Percentiles rank a stretch among this genome's conserved stretches.
These are phyloP conservation scores for Balakata baccata DNA, from an alignment of 345 rosid species.

Conservation along the genomic window DNA sequence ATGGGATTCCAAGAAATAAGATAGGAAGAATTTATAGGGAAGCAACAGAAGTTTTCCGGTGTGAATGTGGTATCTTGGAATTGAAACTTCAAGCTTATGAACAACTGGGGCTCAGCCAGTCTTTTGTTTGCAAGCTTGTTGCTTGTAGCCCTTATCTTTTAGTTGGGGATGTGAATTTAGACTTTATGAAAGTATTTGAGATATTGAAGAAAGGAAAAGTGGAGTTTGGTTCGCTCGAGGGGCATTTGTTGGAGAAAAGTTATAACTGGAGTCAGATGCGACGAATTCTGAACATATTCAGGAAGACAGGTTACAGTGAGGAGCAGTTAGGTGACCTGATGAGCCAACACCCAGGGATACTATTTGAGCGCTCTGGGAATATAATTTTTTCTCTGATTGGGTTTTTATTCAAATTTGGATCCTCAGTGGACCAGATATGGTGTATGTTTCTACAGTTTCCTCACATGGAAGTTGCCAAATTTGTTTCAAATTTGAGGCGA, in stretches of 20 bases:
- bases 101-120: slow-evolving; percentile 51
- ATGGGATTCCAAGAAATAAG: slow-evolving; percentile 54
- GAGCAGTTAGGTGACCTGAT: slow-evolving; percentile 51
- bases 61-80: slow-evolving; percentile 46
- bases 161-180: slow-evolving; percentile 45
- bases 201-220: slow-evolving; percentile 44
- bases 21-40: slow-evolving; percentile 59
- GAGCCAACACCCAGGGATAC: slow-evolving; percentile 47
- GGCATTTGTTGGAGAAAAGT: slow-evolving; percentile 33
- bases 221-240: slow-evolving; percentile 50
- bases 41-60: slow-evolving; percentile 51
- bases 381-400: slow-evolving; percentile 41
- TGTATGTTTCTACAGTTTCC: slow-evolving; percentile 56
- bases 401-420: slow-evolving; percentile 58
- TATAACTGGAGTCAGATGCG: slow-evolving; percentile 59
- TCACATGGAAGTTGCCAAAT: slow-evolving; percentile 37
- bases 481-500: slow-evolving; percentile 49
- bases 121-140: slow-evolving; percentile 41
- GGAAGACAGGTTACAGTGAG: slow-evolving; percentile 28
- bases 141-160: slow-evolving; percentile 51
- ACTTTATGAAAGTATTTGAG: slow-evolving; percentile 48
- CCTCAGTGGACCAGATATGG: slow-evolving; percentile 36
- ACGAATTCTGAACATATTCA: slow-evolving; percentile 42
- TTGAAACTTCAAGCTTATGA: slow-evolving; percentile 55
- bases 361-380: slow-evolving; percentile 55